Percentiles rank a stretch among this genome's conserved stretches.
phyloP scores from a whole-genome alignment of 768 basidiomycete genomes.

The Termitomyces heimii region DNA sequence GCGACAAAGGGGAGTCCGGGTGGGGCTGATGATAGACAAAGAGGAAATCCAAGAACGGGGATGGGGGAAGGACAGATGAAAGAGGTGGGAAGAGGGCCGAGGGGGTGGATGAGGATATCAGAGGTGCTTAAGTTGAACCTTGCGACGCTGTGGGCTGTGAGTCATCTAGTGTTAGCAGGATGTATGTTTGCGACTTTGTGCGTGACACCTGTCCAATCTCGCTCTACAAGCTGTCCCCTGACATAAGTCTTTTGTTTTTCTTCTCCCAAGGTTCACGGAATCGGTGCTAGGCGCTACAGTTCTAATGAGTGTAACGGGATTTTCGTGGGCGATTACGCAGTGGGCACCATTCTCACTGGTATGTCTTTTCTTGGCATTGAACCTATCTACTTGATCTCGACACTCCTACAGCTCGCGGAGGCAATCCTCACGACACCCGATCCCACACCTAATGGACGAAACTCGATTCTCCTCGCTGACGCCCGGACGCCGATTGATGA shows the following conservation, averaged over 20 bases:
- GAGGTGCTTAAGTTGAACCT: constrained; percentile 53
- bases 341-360: constrained; percentile 95
- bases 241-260: background rate
- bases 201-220: constrained; percentile 24
- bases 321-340: constrained; percentile 89
- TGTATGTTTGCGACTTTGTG: constrained; percentile 86
- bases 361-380: constrained; percentile 16
- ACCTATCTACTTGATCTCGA: background rate
- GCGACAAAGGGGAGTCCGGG: constrained; percentile 3
- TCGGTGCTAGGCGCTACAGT: constrained; percentile 66
- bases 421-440: constrained; percentile 71
- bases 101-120: constrained; percentile 23
- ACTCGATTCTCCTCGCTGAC: constrained; percentile 39
- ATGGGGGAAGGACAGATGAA: background rate
- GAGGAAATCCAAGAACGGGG: background rate
- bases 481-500: constrained; percentile 32
- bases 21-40: background rate
- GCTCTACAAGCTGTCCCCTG: background rate
- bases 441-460: constrained; percentile 23
- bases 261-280: constrained; percentile 67
- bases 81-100: background rate
- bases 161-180: constrained; percentile 64
- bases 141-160: constrained; percentile 70
- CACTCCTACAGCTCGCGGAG: constrained; percentile 62
- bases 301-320: constrained; percentile 74